Evolutionary conservation across 768 basidiomycete genomes (phyloP).

Genomic region (Calocera cornea): DNA sequence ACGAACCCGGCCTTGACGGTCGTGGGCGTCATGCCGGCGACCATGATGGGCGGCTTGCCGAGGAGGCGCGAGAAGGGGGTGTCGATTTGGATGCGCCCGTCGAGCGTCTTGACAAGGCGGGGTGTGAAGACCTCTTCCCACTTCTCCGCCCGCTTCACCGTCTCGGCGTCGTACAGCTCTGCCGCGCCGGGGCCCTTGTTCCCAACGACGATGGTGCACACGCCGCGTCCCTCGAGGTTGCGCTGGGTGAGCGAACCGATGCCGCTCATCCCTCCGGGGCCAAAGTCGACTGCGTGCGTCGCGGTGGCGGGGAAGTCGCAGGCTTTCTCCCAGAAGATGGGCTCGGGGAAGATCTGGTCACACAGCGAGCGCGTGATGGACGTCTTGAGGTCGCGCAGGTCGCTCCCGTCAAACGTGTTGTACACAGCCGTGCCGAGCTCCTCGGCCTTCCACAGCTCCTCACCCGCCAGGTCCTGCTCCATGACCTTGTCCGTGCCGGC

Average conservation of each 20-base stretch:
- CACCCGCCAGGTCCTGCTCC: slow-evolving; percentile 55
- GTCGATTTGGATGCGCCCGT: slow-evolving; percentile 84
- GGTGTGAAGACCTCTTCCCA: slow-evolving; percentile 88
- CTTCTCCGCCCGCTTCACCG: slow-evolving; percentile 65
- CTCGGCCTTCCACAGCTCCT: slow-evolving; percentile 60
- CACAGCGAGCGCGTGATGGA: slow-evolving; percentile 80
- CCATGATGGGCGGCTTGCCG: slow-evolving; percentile 97
- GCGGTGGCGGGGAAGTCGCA: slow-evolving; percentile 80
- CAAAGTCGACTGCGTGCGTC: slow-evolving; percentile 93
- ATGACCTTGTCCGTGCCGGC: slow-evolving; percentile 64
- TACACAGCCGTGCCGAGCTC: slow-evolving; percentile 76
- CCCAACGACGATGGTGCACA: slow-evolving; percentile 80
- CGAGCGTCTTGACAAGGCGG: slow-evolving; percentile 74
- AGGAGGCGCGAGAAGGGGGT: slow-evolving; percentile 92
- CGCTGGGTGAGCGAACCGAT: slow-evolving; percentile 83
- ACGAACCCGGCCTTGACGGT: slow-evolving; percentile 95
- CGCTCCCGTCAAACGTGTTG: slow-evolving; percentile 83
- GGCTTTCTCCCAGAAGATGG: slow-evolving; percentile 87
- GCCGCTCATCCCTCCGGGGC: slow-evolving; percentile 85
- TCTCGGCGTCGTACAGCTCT: slow-evolving; percentile 59
- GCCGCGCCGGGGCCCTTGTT: slow-evolving; percentile 79
- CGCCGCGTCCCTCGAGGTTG: slow-evolving; percentile 85
- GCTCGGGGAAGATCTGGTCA: slow-evolving; percentile 82
- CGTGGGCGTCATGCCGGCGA: slow-evolving; percentile 97
- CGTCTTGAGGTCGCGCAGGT: slow-evolving; percentile 53